Percentiles rank a stretch among this genome's conserved stretches.
These are phyloP conservation scores for Xerocomus brunneocitrinus DNA, from an alignment of 768 basidiomycete species.

Conservation along the genomic window DNA sequence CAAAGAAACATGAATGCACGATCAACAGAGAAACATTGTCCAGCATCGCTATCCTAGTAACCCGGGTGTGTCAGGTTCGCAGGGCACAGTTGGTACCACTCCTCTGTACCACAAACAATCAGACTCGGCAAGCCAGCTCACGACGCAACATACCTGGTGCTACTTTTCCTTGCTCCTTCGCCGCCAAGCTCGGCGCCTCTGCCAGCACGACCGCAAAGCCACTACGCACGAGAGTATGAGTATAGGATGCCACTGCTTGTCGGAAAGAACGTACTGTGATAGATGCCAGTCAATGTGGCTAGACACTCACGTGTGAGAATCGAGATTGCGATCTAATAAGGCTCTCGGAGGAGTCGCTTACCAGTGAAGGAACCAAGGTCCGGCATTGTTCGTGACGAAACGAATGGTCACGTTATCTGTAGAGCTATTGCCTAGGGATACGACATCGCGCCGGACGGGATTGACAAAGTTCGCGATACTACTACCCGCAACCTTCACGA, in stretches of 20 bases:
- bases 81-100: slow-evolving; percentile 21
- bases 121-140: neutral
- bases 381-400: slow-evolving; percentile 63
- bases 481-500: slow-evolving; percentile 31
- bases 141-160: slow-evolving; percentile 17
- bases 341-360: slow-evolving; percentile 4
- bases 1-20: neutral
- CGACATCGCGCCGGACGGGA: slow-evolving; percentile 35
- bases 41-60: neutral
- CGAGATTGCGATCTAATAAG: neutral
- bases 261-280: slow-evolving; percentile 14
- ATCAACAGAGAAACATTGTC: neutral
- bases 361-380: slow-evolving; percentile 54
- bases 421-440: slow-evolving; percentile 24
- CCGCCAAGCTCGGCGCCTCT: slow-evolving; percentile 12
- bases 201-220: slow-evolving; percentile 31
- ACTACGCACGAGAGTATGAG: slow-evolving; percentile 1
- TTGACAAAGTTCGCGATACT: slow-evolving; percentile 33
- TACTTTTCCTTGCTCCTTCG: slow-evolving; percentile 4
- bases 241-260: neutral
- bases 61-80: neutral
- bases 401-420: slow-evolving; percentile 49
- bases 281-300: slow-evolving; percentile 33
- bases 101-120: slow-evolving; percentile 5
- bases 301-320: neutral